Percentiles rank a stretch among this genome's conserved stretches.
Conservation (phyloP, 768 basidiomycete genomes). For the Boletus sp. region DNA sequence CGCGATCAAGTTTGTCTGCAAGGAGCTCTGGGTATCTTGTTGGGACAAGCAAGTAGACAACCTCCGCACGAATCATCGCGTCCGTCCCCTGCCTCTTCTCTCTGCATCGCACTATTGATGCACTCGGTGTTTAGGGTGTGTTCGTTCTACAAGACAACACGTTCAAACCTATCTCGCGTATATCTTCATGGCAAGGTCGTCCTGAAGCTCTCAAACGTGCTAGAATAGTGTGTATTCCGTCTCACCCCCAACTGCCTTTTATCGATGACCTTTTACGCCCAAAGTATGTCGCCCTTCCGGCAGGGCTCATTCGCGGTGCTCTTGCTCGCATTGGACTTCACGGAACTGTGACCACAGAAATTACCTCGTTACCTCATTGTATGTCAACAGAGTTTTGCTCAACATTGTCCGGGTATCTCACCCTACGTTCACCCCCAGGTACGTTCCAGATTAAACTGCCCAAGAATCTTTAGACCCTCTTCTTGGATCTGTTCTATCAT, state of each 20-base stretch:
- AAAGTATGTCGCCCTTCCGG: conserved; percentile 79
- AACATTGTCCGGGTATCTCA: background rate
- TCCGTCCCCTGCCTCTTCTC: conserved; percentile 34
- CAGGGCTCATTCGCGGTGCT: conserved; percentile 82
- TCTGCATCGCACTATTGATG: background rate
- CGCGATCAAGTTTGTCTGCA: conserved; percentile 92
- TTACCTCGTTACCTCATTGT: conserved; percentile 86
- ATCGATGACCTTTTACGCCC: background rate
- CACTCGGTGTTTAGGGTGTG: conserved; percentile 58
- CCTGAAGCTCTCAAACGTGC: conserved; percentile 69
- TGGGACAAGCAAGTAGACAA: conserved; percentile 98
- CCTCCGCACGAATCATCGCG: conserved; percentile 89
- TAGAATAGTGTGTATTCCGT: conserved; percentile 52
- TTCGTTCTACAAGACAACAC: conserved; percentile 91
- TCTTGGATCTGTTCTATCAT: background rate
- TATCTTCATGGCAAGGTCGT: conserved; percentile 79
- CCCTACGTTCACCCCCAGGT: conserved; percentile 40
- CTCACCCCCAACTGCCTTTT: background rate
- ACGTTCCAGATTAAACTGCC: conserved; percentile 82
- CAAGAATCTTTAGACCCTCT: conserved; percentile 37
- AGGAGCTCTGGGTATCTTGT: conserved; percentile 88
- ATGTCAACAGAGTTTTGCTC: conserved; percentile 20
- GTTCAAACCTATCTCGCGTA: conserved; percentile 78
- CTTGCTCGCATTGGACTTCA: conserved; percentile 74
- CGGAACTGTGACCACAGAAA: conserved; percentile 73